Evolutionary conservation across 306 rosid species (phyloP), one percentile per base, ranked within the genome.

Genomic region (Arachis hypogaea): DNA sequence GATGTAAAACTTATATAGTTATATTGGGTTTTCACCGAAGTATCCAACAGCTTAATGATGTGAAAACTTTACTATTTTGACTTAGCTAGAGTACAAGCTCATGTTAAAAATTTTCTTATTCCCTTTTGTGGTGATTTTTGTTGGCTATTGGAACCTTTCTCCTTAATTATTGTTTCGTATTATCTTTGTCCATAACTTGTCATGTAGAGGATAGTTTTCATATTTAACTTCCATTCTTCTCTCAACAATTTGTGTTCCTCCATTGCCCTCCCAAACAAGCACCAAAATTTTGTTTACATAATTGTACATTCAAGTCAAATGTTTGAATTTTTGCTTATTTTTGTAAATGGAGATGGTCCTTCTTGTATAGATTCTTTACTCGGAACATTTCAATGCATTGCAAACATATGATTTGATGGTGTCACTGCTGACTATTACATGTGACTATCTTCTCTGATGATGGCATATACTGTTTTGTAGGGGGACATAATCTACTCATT

Each of bases 401-500:
- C 77, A 73, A 63, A 56, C 47, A 6, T 41, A 46, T 68, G 41
- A 47, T 55, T 55, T 74, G 65, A 57, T 38, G 14, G 9, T 22
- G 14, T 59, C 49, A 43, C 49, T 36, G 50, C 63, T 63, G 59
- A 73, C 52, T 71, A 43, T 44, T 38, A 56, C 63, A 45, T 59
- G 64, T 55, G 55, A 59, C 50, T 77, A 45, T 77, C 51, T 60
- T 74, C 59, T 78, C 16, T 65, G 54, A 57, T 8, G 65, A 74
- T 66, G 80, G 43, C 36, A 63, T 29, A 11, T 63, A 41, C 40
- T 74, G 47, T 75, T 78, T 63, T 55, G 59, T 71, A 93, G 98
- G 98, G 38, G 97, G 98, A 43, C 97, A 93, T 78, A 93, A 91
- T 81, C 85, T 93, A 55, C 93, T 93, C 58, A 72, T 93, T 76